These are phyloP conservation scores for Tricharina praecox DNA, from an alignment of 495 filamentous ascomycete species.

Conservation along the genomic window DNA sequence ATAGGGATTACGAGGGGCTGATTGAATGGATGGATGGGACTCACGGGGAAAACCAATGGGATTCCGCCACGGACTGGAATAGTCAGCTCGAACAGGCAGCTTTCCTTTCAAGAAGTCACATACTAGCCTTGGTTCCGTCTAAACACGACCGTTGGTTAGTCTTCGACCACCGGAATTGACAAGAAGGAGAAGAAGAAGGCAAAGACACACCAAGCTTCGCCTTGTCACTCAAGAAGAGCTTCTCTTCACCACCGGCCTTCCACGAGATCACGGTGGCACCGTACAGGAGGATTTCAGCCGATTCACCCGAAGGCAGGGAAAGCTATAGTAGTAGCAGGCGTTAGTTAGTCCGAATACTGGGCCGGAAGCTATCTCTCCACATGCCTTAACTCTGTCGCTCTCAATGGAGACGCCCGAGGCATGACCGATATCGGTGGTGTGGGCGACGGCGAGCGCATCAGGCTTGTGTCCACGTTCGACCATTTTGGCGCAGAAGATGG, in stretches of 20 bases:
- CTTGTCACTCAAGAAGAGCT: constrained; percentile 69
- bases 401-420: constrained; percentile 15
- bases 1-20: constrained; percentile 13
- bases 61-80: constrained; percentile 54
- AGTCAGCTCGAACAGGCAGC: background rate
- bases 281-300: constrained; percentile 65
- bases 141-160: too few relatives aligned
- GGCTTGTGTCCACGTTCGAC: constrained; percentile 79
- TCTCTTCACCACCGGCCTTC: constrained; percentile 62
- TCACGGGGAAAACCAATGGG: constrained; percentile 86
- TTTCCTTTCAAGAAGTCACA: too few relatives aligned
- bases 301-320: constrained; percentile 65
- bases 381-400: constrained; percentile 22
- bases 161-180: too few relatives aligned
- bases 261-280: constrained; percentile 88
- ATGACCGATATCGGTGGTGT: constrained; percentile 23
- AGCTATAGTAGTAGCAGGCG: too few relatives aligned
- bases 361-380: constrained; percentile 49
- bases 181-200: too few relatives aligned
- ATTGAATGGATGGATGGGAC: too few relatives aligned
- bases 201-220: constrained; percentile 37
- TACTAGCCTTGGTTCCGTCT: constrained; percentile 37
- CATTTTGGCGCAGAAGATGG: constrained; percentile 31
- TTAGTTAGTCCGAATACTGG: constrained; percentile 35
- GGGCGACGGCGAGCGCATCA: constrained; percentile 51